Conservation (phyloP, 129 eudicot species). For the Glebionis coronaria region DNA sequence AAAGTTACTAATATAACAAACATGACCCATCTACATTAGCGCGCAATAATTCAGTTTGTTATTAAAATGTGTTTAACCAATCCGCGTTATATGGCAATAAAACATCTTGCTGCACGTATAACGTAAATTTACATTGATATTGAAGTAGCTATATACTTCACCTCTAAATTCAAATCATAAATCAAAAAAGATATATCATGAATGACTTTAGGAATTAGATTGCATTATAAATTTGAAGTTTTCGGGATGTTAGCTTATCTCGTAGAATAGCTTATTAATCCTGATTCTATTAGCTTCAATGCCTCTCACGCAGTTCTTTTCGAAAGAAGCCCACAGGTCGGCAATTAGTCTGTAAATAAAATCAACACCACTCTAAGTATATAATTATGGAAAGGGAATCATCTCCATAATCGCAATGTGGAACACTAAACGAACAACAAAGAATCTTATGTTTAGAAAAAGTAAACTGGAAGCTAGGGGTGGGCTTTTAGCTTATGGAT, state of each 20-base stretch:
- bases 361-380: conserved; percentile 1
- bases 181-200: too few relatives aligned
- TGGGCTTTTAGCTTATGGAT: too few relatives aligned
- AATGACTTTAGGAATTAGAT: conserved; percentile 22
- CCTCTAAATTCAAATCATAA: too few relatives aligned
- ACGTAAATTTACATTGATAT: too few relatives aligned
- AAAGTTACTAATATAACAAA: too few relatives aligned
- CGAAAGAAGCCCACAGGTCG: background rate
- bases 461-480: too few relatives aligned
- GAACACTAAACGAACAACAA: conserved; percentile 66
- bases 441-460: background rate
- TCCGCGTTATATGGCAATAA: too few relatives aligned
- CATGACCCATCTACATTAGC: too few relatives aligned
- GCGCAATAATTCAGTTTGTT: too few relatives aligned
- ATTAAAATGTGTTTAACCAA: too few relatives aligned
- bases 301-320: conserved; percentile 87
- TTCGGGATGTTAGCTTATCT: conserved; percentile 40
- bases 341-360: conserved; percentile 64
- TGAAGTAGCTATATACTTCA: too few relatives aligned
- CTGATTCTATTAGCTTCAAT: conserved; percentile 85
- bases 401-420: conserved; percentile 97
- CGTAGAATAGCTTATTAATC: conserved; percentile 73
- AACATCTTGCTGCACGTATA: too few relatives aligned
- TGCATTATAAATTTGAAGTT: background rate
- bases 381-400: background rate